Conservation (phyloP, 176 grass and related monocot species). For the Pontederia crassipes region DNA sequence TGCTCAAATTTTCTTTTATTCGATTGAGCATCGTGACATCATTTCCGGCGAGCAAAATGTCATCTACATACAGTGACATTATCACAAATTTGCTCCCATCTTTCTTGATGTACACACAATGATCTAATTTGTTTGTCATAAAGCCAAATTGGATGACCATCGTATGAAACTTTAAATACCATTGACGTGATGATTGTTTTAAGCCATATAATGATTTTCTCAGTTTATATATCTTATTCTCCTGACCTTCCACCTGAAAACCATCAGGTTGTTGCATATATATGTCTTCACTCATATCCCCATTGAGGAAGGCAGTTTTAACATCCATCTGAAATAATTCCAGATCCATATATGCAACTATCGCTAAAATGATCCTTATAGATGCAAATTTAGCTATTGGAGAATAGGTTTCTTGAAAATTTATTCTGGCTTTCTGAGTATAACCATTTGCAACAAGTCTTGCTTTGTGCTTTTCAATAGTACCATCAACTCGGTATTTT, state of each 20-base stretch:
- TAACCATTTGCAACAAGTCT: background rate
- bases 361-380: background rate
- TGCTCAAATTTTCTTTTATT: too few relatives aligned
- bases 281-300: background rate
- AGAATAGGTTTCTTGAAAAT: background rate
- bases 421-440: background rate
- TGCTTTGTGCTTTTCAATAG: background rate
- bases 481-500: background rate
- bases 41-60: too few relatives aligned
- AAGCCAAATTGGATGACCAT: too few relatives aligned
- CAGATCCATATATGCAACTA: background rate
- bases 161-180: too few relatives aligned
- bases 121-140: too few relatives aligned
- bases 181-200: too few relatives aligned
- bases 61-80: too few relatives aligned
- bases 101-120: too few relatives aligned
- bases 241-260: background rate
- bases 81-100: too few relatives aligned
- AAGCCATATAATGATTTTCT: background rate
- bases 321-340: background rate
- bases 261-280: background rate
- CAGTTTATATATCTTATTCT: background rate
- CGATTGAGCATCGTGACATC: too few relatives aligned
- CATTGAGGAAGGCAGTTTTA: background rate
- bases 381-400: background rate